Conservation (phyloP, 2,329 filamentous ascomycete genomes). For the Cercospora sojina region DNA sequence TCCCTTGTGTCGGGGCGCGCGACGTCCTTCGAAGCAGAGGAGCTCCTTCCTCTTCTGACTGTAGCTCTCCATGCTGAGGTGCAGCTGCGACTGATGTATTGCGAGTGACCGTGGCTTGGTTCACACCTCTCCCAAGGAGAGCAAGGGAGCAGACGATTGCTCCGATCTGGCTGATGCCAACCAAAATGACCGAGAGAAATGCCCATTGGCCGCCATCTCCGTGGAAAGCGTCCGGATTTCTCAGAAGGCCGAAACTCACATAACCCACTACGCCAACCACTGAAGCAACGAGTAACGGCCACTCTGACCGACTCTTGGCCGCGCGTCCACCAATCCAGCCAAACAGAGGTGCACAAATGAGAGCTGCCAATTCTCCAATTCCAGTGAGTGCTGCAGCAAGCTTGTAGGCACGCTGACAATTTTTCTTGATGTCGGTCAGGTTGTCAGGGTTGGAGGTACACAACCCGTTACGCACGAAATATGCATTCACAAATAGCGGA, state of each 20-base stretch:
- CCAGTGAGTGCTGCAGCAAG: slow-evolving; percentile 85
- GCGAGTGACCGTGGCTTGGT: slow-evolving; percentile 40
- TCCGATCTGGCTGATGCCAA: slow-evolving; percentile 92
- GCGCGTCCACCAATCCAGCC: slow-evolving; percentile 77
- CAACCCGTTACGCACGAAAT: slow-evolving; percentile 77
- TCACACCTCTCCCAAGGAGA: slow-evolving; percentile 76
- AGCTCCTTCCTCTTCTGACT: slow-evolving; percentile 28
- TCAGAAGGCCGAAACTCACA: slow-evolving; percentile 68
- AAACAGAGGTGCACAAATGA: slow-evolving; percentile 82
- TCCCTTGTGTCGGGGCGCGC: neutral
- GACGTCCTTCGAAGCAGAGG: slow-evolving; percentile 27
- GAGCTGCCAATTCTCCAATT: slow-evolving; percentile 79
- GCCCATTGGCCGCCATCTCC: slow-evolving; percentile 57
- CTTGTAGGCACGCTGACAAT: slow-evolving; percentile 83
- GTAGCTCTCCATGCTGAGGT: neutral
- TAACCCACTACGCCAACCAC: slow-evolving; percentile 77
- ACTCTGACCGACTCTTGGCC: slow-evolving; percentile 54
- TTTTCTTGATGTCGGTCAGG: slow-evolving; percentile 68
- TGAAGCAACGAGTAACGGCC: slow-evolving; percentile 71
- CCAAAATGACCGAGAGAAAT: slow-evolving; percentile 71
- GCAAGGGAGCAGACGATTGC: slow-evolving; percentile 95
- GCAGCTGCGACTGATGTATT: slow-evolving; percentile 17
- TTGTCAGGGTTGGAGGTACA: slow-evolving; percentile 58
- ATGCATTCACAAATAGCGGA: slow-evolving; percentile 87
- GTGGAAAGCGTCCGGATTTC: slow-evolving; percentile 69